Evolutionary conservation across 345 rosid genomes (phyloP), one percentile per base, ranked within the genome.

Genomic region (Toxicodendron radicans): DNA sequence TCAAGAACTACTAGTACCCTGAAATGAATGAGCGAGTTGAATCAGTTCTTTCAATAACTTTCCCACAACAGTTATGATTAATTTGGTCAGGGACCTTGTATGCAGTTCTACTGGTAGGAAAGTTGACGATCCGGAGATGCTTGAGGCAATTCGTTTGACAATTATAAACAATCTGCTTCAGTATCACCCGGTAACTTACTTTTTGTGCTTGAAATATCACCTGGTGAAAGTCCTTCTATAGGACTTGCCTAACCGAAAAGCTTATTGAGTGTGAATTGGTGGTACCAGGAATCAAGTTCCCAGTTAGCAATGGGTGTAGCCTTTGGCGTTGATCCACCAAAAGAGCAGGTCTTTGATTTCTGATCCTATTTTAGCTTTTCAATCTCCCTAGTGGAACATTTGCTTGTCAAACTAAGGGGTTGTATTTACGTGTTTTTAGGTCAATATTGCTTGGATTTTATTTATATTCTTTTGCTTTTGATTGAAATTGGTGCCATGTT

Each of bases 231-330:
- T 74, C 64, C 38, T 21, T 5, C 21, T 12, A 52, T 54, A 32
- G 48, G 10, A 57, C 21, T 69, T 58, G 10, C 30, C 61, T 73
- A 63, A 32, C 66, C 38, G 71, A 21, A 73, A 13, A 71, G 58
- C 68, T 46, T 74, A 66, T 60, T 61, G n/a, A 59, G 32, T 58
- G 75, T 77, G 78, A 72, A 56, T 79, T 59, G 77, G 58, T 77
- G 77, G 48, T 79, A 38, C 73, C 84, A 95, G 99, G 99, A 95
- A 84, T 93, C 99, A 75, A 93, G 99, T 80, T 85, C 99, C 32
- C 97, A 93, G 79, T 82, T 95, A 72, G 99, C 99, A 58, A 85
- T 95, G 97, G 99, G 99, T 70, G 87, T 72, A 63, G 98, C 98
- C 78, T 95, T 95, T 49, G 99, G 99, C 68, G 87, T 87, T 70